These are phyloP conservation scores for Madurella mycetomatis DNA, from an alignment of 2,329 filamentous ascomycete genomes.

Conservation along the genomic window DNA sequence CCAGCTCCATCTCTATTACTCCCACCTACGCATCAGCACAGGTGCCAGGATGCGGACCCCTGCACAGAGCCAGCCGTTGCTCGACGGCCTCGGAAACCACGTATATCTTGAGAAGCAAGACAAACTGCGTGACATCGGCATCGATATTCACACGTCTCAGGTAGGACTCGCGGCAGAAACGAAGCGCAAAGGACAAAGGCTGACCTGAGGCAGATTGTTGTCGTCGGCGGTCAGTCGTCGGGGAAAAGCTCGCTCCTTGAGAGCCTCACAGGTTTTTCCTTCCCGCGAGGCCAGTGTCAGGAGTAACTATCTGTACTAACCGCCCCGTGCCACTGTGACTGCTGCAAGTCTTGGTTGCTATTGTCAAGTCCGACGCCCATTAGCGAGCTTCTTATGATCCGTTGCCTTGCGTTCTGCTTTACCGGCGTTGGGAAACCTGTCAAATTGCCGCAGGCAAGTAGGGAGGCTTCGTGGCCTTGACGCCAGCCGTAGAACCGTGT, in stretches of 20 bases:
- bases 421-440: no score
- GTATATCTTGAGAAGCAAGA: constrained; percentile 19
- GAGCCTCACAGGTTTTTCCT: constrained; percentile 49
- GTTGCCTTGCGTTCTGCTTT: no score
- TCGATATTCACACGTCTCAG: constrained; percentile 15
- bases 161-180: background rate
- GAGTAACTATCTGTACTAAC: no score
- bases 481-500: no score
- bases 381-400: no score
- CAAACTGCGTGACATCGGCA: constrained; percentile 14
- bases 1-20: background rate
- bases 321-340: no score
- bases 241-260: constrained; percentile 84
- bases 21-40: background rate
- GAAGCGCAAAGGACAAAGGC: background rate
- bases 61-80: background rate
- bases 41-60: background rate
- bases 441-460: no score
- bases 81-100: constrained; percentile 14
- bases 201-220: constrained; percentile 1
- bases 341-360: no score
- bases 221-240: constrained; percentile 76
- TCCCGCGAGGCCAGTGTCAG: constrained; percentile 40
- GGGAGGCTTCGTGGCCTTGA: no score
- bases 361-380: no score